phyloP scores from a whole-genome alignment of 179 eudicot genomes.

The Monotropa hypopitys region DNA sequence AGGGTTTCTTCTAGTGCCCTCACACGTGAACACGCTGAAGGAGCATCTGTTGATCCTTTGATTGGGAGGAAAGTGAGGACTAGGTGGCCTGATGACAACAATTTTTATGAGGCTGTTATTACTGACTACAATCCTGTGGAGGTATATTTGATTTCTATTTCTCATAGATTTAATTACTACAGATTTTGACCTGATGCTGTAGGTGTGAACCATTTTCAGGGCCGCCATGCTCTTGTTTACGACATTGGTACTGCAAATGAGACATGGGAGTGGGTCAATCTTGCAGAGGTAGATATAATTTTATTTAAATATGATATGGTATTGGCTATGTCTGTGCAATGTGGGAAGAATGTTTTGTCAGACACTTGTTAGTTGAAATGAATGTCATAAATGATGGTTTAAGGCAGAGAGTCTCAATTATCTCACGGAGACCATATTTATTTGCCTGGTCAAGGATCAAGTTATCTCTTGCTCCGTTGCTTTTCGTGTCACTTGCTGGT shows the following conservation, averaged over 20 bases:
- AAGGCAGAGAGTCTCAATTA: not conserved
- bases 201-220: constrained; percentile 25
- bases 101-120: constrained; percentile 58
- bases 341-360: not conserved
- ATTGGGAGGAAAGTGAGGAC: constrained; percentile 64
- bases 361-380: not conserved
- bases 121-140: constrained; percentile 42
- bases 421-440: not conserved
- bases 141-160: no score
- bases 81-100: constrained; percentile 79
- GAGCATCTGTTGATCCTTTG: constrained; percentile 31
- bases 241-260: constrained; percentile 47
- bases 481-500: not conserved
- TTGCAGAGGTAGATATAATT: constrained; percentile 76
- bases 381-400: not conserved
- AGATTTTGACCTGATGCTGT: no score
- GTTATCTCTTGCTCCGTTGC: not conserved
- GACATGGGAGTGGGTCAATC: constrained; percentile 70
- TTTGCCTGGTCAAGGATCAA: not conserved
- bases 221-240: constrained; percentile 56
- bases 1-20: constrained; percentile 26
- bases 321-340: not conserved
- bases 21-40: constrained; percentile 27
- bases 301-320: no score
- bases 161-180: no score